Base-by-base conservation (phyloP, 1,139 yeast species). In the Taphrina wiesneri region DNA sequence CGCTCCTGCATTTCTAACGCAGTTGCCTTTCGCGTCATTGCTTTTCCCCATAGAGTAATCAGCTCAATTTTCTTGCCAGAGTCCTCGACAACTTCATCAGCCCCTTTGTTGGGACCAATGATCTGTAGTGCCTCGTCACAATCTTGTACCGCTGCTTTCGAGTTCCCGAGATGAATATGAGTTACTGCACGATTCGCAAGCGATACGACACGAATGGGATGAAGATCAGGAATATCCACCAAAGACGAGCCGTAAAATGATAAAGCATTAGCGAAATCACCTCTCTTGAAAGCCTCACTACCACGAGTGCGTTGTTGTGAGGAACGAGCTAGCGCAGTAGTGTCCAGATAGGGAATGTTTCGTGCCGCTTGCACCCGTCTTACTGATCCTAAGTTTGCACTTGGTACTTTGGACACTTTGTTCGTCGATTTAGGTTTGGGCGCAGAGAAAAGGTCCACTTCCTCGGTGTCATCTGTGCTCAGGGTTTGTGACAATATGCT, bases 101-200 rank as follows among this genome's bases (percentile, higher is more conserved):
- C 75, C 25, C 79, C 80, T 17, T 72, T 63, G 3, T 77, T 74
- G 1, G 78, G 75, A 0, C 85, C 85, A 43, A 92, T 82, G 51
- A 88, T 75, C 0, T 71, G 72, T n/a, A 89, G 73, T 0, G 92
- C 97, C 28, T 77, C 77, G 0, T 82, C 81, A 3, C 89, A 80
- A 69, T 81, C 81, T 2, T 77, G 78, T 39, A 86, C 74, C 11
- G 91, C 87, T 41, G 82, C 81, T 68, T 85, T 85, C 68, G 89
- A 82, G 71, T 90, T 86, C 0, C 99, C 99, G 11, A 85, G 77
- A 73, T 89, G 89, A 53, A 86, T 79, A 63, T 82, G 81, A 5
- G 90, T 86, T 1, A 88, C 79, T 0, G 96, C 86, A 36, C 95
- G 81, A 74, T 95, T 95, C 0, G 97, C 88, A 57, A 81, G 80